Evolutionary conservation across 345 rosid genomes (phyloP), one percentile per base, ranked within the genome.

Genomic region (Schrenkiella parvula): DNA sequence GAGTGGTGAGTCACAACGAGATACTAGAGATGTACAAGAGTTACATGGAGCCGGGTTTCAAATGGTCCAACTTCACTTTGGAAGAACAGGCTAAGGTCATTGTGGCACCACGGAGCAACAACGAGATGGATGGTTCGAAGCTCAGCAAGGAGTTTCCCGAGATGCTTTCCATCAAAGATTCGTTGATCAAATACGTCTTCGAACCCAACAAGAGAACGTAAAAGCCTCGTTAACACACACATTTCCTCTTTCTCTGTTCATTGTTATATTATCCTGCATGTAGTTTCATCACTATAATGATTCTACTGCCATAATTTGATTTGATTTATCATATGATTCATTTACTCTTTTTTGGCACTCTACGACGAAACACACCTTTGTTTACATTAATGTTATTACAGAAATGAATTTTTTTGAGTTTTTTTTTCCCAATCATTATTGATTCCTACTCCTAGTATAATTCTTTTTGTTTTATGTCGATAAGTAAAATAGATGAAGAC

Each of bases 81-180:
- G 96, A 92, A 77, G 98, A 92, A 78, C 98, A 92, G 72, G 90
- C 98, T 7, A 88, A 89, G 83, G 96, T 89, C 76, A 92, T 92
- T 0, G 87, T 92, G 3, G 98, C 98, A 29, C 84, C 98, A 1
- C 81, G 98, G 57, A 92, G 98, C 86, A 92, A 89, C 79, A 92
- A 92, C 7, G 96, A 92, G 83, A 55, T 92, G 96, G 92, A 88
- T 39, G 89, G 90, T 5, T 61, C 91, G 18, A 92, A 92, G 82
- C 79, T 92, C 85, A 88, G 89, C 83, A 84, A 81, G 1, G 98
- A 92, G 86, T 92, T 92, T 74, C 98, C 98, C 0, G 88, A 85
- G 75, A 66, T 91, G 85, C 86, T 89, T 59, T 50, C 90, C 12
- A 89, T 91, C 82, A 87, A 89, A 82, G 96, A 87, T 9, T 89